Evolutionary conservation across 129 eudicot species (phyloP).

Genomic region (Arctium minus): DNA sequence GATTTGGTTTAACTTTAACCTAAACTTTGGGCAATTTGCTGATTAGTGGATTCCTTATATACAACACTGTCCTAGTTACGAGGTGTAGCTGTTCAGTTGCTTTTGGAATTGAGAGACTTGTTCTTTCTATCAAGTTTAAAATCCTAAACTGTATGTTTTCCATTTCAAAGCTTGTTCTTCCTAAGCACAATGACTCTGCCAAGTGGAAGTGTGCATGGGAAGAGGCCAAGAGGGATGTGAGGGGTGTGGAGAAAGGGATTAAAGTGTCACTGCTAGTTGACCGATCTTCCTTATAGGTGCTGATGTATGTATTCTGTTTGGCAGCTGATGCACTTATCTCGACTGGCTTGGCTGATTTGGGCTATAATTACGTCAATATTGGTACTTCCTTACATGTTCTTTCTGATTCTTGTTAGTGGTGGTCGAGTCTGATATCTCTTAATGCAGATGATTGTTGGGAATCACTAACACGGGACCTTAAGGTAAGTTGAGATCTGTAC

Average conservation of each 20-base stretch:
- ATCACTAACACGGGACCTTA: conserved; percentile 25
- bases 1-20: neutral
- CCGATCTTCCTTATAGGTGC: neutral
- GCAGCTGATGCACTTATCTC: conserved; percentile 99
- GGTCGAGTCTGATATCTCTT: neutral
- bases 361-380: conserved; percentile 72
- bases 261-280: neutral
- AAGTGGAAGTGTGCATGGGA: neutral
- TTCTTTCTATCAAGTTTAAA: neutral
- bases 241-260: neutral
- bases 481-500: conserved; percentile 36
- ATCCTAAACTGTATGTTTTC: neutral
- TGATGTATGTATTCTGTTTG: conserved; percentile 17
- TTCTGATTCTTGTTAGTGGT: conserved; percentile 12
- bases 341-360: conserved; percentile 79
- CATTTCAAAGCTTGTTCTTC: neutral
- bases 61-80: neutral
- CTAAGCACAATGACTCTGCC: too few species aligned
- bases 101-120: neutral
- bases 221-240: neutral
- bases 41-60: neutral
- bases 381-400: conserved; percentile 41
- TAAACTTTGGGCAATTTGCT: neutral
- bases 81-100: neutral
- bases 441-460: conserved; percentile 92